phyloP scores from a whole-genome alignment of 2,329 filamentous ascomycete genomes.

The Bipolaris bicolor region DNA sequence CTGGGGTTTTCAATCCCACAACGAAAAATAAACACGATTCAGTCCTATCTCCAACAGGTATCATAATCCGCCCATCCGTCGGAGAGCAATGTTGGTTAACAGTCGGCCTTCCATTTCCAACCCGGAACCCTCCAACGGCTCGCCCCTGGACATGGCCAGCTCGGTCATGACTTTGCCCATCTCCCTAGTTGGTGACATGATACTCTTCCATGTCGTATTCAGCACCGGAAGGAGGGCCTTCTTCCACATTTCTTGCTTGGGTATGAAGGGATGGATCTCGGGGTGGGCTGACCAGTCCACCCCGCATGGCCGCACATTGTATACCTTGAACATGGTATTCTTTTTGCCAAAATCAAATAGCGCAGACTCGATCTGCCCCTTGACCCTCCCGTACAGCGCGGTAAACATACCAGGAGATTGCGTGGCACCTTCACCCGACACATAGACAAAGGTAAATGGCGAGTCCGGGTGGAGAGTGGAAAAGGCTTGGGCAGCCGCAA shows the following conservation, averaged over 20 bases:
- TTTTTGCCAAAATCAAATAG: slow-evolving; percentile 60
- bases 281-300: slow-evolving; percentile 60
- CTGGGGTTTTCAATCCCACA: no score
- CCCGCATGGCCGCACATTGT: slow-evolving; percentile 63
- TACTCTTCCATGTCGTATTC: slow-evolving; percentile 37
- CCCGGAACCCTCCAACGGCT: slow-evolving; percentile 46
- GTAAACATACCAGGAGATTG: slow-evolving; percentile 63
- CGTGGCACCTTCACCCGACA: slow-evolving; percentile 70
- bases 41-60: background rate
- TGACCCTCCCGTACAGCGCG: slow-evolving; percentile 65
- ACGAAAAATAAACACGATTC: background rate
- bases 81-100: slow-evolving; percentile 50
- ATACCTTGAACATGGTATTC: slow-evolving; percentile 59
- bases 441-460: slow-evolving; percentile 72
- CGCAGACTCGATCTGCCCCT: slow-evolving; percentile 68
- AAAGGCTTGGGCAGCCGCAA: slow-evolving; percentile 69
- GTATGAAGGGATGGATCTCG: slow-evolving; percentile 49
- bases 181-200: slow-evolving; percentile 55
- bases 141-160: slow-evolving; percentile 57
- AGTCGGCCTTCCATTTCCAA: slow-evolving; percentile 50
- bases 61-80: slow-evolving; percentile 46
- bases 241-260: slow-evolving; percentile 33
- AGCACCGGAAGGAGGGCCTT: slow-evolving; percentile 28
- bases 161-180: slow-evolving; percentile 57
- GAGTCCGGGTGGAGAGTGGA: slow-evolving; percentile 53